Base-by-base conservation (phyloP, 1,139 yeast species). In the Debaryomyces fabryi region DNA sequence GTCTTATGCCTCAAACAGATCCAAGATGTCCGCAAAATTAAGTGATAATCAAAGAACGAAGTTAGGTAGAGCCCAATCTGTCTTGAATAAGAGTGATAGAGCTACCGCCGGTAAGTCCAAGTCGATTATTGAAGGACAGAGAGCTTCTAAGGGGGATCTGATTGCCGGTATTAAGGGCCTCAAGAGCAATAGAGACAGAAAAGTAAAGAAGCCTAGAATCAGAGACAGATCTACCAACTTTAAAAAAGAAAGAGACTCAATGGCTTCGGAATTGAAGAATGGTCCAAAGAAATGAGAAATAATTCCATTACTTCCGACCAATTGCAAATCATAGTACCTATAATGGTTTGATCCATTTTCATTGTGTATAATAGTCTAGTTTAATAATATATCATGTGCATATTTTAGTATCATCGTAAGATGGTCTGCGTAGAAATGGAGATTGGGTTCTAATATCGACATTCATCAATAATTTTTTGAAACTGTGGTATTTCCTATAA, bases 11-110 rank as follows among this genome's bases (percentile, higher is more conserved):
- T 52, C 58, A 45, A 62, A 55, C 39, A 59, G 55, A 37, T 55
- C 65, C 16, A 60, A 62, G 47, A 46, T 51, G n/a, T 52, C 57
- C 35, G 60, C 60, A 21, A 59, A 62, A 21, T 69, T 85, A 48
- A 76, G 76, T 34, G 90, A 85, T 42, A 74, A 74, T 39, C 95
- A 89, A 65, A 86, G 78, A 68, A 86, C 96, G 12, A 82, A 81
- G 61, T 68, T 89, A 36, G 97, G 97, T 39, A 81, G 96, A 64
- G 96, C 95, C 20, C 79, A 79, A 60, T 75, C 81, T 48, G 74
- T 86, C 7, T 76, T 91, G 45, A 95, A 96, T 46, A 88, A 85
- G 63, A 89, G 92, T 45, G 96, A 88, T 61, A 80, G 88, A 59
- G 79, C 87, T 30, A 78, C 86, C 33, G 79, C 83, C 13, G 89